These are phyloP conservation scores for Polytrichum formosum DNA, from an alignment of 225 moss, liverwort and hornwort genomes.

Conservation along the genomic window DNA sequence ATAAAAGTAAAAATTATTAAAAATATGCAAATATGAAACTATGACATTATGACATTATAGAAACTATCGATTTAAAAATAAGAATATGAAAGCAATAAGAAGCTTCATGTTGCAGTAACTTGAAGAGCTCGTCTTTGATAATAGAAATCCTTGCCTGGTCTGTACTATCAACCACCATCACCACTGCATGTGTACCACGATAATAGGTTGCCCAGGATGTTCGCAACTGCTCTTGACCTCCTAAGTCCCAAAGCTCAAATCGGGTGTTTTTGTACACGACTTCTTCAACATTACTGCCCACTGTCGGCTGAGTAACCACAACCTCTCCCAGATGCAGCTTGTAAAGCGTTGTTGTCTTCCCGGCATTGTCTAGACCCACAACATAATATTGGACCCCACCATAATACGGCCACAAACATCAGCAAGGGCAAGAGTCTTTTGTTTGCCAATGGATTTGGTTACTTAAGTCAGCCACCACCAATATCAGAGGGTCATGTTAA, in stretches of 20 bases:
- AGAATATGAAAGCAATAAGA: no score
- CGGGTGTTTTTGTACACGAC: slow-evolving; percentile 79
- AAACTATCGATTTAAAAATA: no score
- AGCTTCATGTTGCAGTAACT: slow-evolving; percentile 71
- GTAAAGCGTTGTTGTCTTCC: slow-evolving; percentile 83
- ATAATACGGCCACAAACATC: not conserved
- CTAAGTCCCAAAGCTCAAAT: slow-evolving; percentile 88
- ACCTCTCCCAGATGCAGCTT: slow-evolving; percentile 91
- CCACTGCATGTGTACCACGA: slow-evolving; percentile 83
- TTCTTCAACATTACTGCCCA: slow-evolving; percentile 85
- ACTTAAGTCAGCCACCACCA: no score
- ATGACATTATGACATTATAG: no score
- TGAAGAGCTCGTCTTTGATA: slow-evolving; percentile 80
- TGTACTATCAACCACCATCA: slow-evolving; percentile 87
- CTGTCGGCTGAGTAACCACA: slow-evolving; percentile 82
- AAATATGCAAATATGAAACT: no score
- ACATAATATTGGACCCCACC: slow-evolving; percentile 15
- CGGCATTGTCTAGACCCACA: slow-evolving; percentile 85
- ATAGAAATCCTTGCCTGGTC: slow-evolving; percentile 65
- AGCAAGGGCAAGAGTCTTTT: not conserved
- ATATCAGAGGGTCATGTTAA: no score
- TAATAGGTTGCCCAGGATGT: slow-evolving; percentile 85
- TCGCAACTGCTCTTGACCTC: slow-evolving; percentile 83
- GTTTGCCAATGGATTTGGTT: no score
- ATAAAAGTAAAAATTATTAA: no score